Conservation (phyloP, 2,329 filamentous ascomycete genomes). For the Fusarium fracticaudum region DNA sequence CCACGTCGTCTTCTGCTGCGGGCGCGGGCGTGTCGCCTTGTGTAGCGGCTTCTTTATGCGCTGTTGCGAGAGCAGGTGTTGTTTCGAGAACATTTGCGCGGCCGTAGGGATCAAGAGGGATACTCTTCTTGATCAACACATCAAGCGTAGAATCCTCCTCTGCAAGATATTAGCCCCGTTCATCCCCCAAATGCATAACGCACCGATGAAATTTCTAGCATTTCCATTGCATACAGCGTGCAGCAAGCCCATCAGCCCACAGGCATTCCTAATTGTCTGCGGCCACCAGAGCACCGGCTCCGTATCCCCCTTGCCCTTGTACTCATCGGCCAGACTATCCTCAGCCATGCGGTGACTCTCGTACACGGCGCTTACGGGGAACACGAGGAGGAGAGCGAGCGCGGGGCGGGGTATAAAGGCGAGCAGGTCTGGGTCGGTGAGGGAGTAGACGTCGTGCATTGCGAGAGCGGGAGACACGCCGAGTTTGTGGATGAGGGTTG, state of each 20-base stretch:
- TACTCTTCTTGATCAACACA: constrained; percentile 74
- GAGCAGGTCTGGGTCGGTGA: constrained; percentile 85
- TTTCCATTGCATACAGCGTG: constrained; percentile 84
- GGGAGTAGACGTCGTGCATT: constrained; percentile 92
- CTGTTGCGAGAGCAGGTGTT: constrained; percentile 77
- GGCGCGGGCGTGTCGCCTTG: constrained; percentile 84
- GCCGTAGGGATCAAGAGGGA: constrained; percentile 71
- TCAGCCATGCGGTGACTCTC: constrained; percentile 79
- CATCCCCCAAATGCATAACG: constrained; percentile 21
- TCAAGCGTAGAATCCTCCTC: constrained; percentile 66
- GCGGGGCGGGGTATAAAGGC: constrained; percentile 89
- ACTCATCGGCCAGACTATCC: constrained; percentile 71
- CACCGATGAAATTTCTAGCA: constrained; percentile 69
- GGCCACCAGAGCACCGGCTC: constrained; percentile 93
- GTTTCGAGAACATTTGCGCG: constrained; percentile 81
- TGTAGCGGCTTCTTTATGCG: constrained; percentile 80
- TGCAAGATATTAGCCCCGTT: constrained; percentile 37
- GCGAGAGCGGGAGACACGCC: constrained; percentile 80
- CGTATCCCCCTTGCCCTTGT: constrained; percentile 70
- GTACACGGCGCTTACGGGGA: constrained; percentile 84
- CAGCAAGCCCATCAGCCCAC: constrained; percentile 87
- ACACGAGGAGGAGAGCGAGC: constrained; percentile 89
- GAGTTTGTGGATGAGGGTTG: constrained; percentile 80
- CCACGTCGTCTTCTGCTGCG: constrained; percentile 80
- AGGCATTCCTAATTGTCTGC: constrained; percentile 94